phyloP scores from a whole-genome alignment of 768 basidiomycete species.

The Calocybe indica region DNA sequence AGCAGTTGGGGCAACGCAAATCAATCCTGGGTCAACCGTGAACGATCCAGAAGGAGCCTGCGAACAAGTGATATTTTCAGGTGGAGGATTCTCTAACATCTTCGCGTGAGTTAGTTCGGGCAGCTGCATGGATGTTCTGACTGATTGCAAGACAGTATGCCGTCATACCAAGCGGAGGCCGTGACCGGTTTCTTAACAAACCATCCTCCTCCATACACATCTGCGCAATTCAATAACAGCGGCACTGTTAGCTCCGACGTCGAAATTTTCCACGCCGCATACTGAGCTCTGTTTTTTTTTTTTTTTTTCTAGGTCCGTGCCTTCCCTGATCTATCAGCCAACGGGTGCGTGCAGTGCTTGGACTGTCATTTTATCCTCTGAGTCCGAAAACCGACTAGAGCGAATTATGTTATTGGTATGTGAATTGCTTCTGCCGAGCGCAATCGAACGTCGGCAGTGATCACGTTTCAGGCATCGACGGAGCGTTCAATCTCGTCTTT shows the following conservation, averaged over 20 bases:
- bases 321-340: constrained; percentile 45
- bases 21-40: constrained; percentile 25
- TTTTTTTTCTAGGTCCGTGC: constrained; percentile 31
- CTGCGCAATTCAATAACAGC: constrained; percentile 39
- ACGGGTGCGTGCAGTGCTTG: constrained; percentile 23
- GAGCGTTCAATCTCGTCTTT: constrained; percentile 32
- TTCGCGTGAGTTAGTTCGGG: constrained; percentile 20
- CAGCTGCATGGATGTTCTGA: too few relatives aligned
- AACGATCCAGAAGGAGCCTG: constrained; percentile 24
- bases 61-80: constrained; percentile 21
- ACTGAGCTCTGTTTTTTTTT: background rate
- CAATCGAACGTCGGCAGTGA: background rate
- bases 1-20: constrained; percentile 39
- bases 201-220: constrained; percentile 34
- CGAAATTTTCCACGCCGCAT: background rate
- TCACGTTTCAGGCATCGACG: constrained; percentile 26
- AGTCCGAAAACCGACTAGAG: constrained; percentile 14
- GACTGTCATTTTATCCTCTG: background rate
- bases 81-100: constrained; percentile 28
- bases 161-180: constrained; percentile 37
- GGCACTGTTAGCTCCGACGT: constrained; percentile 22
- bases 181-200: constrained; percentile 33
- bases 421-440: background rate
- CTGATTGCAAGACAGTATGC: constrained; percentile 20
- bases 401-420: constrained; percentile 34